Evolutionary conservation across 257 asterid species (phyloP), one percentile per base, ranked within the genome.

Genomic region (Mentha longifolia): DNA sequence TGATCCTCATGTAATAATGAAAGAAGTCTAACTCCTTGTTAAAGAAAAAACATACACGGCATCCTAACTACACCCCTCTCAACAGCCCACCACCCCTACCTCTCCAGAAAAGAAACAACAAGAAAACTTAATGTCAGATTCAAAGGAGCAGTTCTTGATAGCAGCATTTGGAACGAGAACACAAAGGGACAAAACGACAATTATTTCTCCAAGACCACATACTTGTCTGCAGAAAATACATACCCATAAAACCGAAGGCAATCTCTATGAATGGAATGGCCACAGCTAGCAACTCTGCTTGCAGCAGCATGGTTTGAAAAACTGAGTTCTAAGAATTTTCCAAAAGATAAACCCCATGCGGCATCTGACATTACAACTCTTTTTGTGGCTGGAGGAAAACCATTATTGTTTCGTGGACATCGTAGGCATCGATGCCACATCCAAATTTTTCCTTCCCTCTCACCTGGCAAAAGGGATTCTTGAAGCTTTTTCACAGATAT

Each of bases 221-320:
- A 7, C 58, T 57, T 25, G 16, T 54, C 10, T 19, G 46, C 51
- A 67, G 49, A 56, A 66, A 61, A 47, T 31, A 10, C 68, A 37
- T 82, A 90, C 97, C 97, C 97, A 79, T 88, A 90, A 81, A 86
- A 86, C 56, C 95, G 88, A 46, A 90, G 92, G 84, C 95, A 90
- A 49, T 90, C 97, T 85, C 95, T 82, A 58, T 88, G 95, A 77
- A 90, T 86, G 71, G 95, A 88, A 78, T 90, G 97, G 25, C 96
- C 96, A 76, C 96, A 89, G 68, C 81, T 87, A 25, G 96, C 96
- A 66, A 86, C 91, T 80, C 93, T 87, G 84, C 86, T 83, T 58
- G 95, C 95, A 78, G 95, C 90, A 61, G 92, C 89, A 85, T 90
- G 97, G 75, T 86, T 86, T 68, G 97, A 88, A 81, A 90, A 90